Evolutionary conservation across 495 filamentous ascomycete species (phyloP).

Genomic region (Mytilinidion resinicola): DNA sequence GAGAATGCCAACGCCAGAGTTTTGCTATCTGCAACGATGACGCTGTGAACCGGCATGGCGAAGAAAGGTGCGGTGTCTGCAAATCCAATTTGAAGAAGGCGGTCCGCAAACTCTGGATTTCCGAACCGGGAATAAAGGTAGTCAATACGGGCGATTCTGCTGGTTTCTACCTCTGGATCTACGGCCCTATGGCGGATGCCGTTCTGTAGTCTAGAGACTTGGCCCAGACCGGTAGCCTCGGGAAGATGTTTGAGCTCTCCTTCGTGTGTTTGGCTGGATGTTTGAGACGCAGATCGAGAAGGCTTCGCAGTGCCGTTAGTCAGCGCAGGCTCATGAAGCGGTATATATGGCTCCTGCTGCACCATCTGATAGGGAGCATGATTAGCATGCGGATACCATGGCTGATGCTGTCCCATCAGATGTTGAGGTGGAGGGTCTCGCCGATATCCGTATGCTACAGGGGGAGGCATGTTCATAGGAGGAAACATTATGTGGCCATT

Average conservation of each 20-base stretch:
- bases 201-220: not conserved
- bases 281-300: not conserved
- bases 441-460: constrained; percentile 3
- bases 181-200: constrained; percentile 1
- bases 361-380: constrained; percentile 2
- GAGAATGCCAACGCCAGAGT: constrained; percentile 23
- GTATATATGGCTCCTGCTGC: constrained; percentile 1
- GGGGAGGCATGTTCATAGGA: constrained; percentile 12
- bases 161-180: too few species aligned
- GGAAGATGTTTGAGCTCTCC: not conserved
- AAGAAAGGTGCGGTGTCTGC: constrained; percentile 6
- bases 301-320: not conserved
- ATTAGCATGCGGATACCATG: not conserved
- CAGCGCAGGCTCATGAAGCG: not conserved
- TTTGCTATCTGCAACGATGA: constrained; percentile 31
- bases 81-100: constrained; percentile 23
- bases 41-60: constrained; percentile 28
- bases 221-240: not conserved
- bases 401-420: not conserved
- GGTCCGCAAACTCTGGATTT: constrained; percentile 32
- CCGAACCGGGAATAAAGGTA: constrained; percentile 31
- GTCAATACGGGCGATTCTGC: not conserved
- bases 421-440: constrained; percentile 4
- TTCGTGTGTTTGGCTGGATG: not conserved
- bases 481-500: constrained; percentile 17